A percentile compares a stretch with the other conserved stretches of the same genome.
Evolutionary conservation across 2,329 filamentous ascomycete species (phyloP).

Genomic region (Aureobasidium sp.): DNA sequence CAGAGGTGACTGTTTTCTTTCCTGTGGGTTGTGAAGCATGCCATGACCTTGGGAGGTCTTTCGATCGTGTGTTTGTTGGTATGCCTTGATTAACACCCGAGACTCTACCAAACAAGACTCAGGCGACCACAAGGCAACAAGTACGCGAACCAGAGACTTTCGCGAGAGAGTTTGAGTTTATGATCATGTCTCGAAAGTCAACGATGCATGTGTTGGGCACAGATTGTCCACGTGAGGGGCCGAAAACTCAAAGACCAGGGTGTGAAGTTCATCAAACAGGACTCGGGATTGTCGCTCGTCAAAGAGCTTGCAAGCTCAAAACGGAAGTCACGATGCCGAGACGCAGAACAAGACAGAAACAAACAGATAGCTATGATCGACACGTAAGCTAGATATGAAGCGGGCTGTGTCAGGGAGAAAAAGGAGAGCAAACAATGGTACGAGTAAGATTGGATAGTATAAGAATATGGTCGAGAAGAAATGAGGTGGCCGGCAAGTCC

Average conservation of each 20-base stretch:
- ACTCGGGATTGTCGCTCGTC: not conserved
- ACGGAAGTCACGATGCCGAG: not conserved
- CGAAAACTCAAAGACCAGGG: not conserved
- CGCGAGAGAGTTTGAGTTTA: not conserved
- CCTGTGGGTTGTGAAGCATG: too few species aligned
- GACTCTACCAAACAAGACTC: not conserved
- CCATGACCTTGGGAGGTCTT: too few species aligned
- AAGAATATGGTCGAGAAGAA: not conserved
- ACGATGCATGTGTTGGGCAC: not conserved
- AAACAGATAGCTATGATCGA: not conserved
- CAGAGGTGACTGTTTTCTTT: too few species aligned
- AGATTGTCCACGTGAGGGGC: too few species aligned
- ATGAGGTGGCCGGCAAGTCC: slow-evolving; percentile 1
- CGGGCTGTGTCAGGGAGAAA: not conserved
- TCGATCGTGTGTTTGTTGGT: too few species aligned
- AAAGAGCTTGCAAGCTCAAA: not conserved
- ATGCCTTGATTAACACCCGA: not conserved
- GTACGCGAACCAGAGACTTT: too few species aligned
- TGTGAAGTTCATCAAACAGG: not conserved
- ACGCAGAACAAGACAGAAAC: not conserved
- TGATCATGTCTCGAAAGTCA: not conserved
- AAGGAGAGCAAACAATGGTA: not conserved
- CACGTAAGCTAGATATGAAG: not conserved
- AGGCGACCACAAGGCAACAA: not conserved
- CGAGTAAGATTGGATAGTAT: not conserved